Base-by-base conservation (phyloP, 345 rosid species). In the Streptanthus diversifolius region DNA sequence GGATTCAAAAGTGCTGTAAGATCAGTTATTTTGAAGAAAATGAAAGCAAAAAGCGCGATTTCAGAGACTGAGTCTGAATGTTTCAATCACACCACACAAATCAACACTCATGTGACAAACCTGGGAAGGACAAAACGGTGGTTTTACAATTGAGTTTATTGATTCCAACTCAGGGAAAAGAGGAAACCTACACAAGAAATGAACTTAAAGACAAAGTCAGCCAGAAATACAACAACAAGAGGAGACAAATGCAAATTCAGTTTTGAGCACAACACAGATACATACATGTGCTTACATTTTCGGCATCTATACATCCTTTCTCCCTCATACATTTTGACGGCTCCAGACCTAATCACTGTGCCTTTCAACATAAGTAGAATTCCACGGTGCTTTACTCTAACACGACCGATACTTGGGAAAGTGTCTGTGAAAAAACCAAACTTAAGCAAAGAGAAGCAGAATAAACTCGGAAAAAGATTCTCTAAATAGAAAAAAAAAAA, bases 291-390 rank as follows among this genome's bases (percentile, higher is more conserved):
- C 74, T 89, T 91, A 87, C 97, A 93, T 84, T 84, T 93, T 51
- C 85, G 82, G 73, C 98, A 93, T 48, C 77, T 83, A 63, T 82
- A 93, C 83, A 86, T 83, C 84, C 96, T 81, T 79, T 83, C 89
- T 52, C 97, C 98, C 76, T 93, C 98, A 37, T 85, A 91, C 98
- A 93, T 91, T 84, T 91, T 93, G 52, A 84, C 82, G 66, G 93
- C 85, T 58, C 92, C 98, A 2, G 97, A 91, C 44, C 97, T 81
- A 67, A 88, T 93, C 19, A 93, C 91, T 1, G 96, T 93, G 49
- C 98, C 99, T 71, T 86, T 93, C 47, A 91, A 82, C 21, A 91
- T 89, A 43, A 91, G 82, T 14, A 93, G 87, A 83, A 91, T 80
- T 44, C 90, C 89, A 5, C 83, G 84, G 69, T 93, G 99, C 85